Percentiles rank a stretch among this genome's conserved stretches.
Evolutionary conservation across 1,139 yeast genomes (phyloP).

Genomic region (Suhomyces bokatorum): DNA sequence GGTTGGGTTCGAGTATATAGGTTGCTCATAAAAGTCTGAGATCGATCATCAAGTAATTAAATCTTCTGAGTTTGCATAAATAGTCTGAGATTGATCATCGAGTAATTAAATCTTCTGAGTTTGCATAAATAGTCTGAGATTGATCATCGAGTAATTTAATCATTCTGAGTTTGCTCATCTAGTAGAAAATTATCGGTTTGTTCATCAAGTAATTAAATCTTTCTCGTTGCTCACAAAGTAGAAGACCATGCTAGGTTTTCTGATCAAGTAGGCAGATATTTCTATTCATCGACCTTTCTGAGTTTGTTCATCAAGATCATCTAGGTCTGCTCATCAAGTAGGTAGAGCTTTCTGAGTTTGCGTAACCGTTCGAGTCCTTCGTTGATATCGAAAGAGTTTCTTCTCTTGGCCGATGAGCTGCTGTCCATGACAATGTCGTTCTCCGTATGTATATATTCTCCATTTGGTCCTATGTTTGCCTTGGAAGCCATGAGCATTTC

Average conservation of each 20-base stretch:
- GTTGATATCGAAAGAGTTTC: constrained; percentile 29
- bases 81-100: constrained; percentile 22
- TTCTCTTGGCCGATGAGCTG: constrained; percentile 19
- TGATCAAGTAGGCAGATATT: constrained; percentile 34
- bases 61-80: constrained; percentile 37
- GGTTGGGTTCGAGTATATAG: too few relatives aligned
- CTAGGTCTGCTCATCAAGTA: constrained; percentile 24
- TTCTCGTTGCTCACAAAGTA: too few relatives aligned
- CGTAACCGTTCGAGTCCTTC: constrained; percentile 37
- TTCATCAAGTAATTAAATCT: constrained; percentile 33
- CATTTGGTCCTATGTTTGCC: constrained; percentile 26
- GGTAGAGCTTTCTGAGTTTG: constrained; percentile 38
- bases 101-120: constrained; percentile 35
- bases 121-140: constrained; percentile 28
- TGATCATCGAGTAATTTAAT: constrained; percentile 32
- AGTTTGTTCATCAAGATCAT: constrained; percentile 23
- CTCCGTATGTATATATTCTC: constrained; percentile 24
- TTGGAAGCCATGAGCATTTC: constrained; percentile 25
- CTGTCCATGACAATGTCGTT: constrained; percentile 20
- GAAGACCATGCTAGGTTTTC: too few relatives aligned
- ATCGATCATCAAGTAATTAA: constrained; percentile 30
- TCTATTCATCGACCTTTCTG: too few relatives aligned
- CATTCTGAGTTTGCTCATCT: constrained; percentile 36
- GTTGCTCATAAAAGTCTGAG: too few relatives aligned
- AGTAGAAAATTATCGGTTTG: too few relatives aligned